A percentile compares a stretch with the other conserved stretches of the same genome.
Conservation (phyloP, 805 yeast genomes). For the Yarrowia sp. region DNA sequence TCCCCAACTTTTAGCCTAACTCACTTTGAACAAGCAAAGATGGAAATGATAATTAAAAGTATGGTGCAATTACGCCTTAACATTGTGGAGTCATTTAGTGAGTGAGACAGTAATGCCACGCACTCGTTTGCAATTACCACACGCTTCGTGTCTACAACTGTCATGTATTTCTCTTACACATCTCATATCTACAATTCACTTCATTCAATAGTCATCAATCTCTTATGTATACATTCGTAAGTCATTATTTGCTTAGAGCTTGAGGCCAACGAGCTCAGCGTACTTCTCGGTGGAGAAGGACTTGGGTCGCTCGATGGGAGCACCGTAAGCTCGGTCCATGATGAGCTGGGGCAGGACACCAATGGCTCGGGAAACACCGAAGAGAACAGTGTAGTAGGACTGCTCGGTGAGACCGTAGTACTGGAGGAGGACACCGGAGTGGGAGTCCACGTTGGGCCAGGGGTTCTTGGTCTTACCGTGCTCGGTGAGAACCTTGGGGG, state of each 20-base stretch:
- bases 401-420: conserved; percentile 80
- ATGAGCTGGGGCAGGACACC: conserved; percentile 82
- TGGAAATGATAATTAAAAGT: conserved; percentile 1
- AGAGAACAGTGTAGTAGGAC: conserved; percentile 77
- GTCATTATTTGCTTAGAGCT: conserved; percentile 39
- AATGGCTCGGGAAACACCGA: conserved; percentile 81
- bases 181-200: background rate
- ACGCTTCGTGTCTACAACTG: too few relatives aligned
- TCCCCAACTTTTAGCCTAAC: too few relatives aligned
- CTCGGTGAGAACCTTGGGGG: conserved; percentile 74
- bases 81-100: too few relatives aligned
- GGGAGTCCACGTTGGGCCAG: conserved; percentile 83
- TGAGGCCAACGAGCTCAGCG: conserved; percentile 44
- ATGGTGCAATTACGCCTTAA: background rate
- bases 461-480: conserved; percentile 90
- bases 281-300: conserved; percentile 56
- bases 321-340: conserved; percentile 77
- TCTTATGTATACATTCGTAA: conserved; percentile 36
- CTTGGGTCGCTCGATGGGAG: conserved; percentile 86
- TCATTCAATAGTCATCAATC: conserved; percentile 36
- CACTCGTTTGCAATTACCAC: too few relatives aligned
- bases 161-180: too few relatives aligned
- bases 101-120: too few relatives aligned
- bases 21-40: conserved; percentile 5
- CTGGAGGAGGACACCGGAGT: conserved; percentile 78